Base-by-base conservation (phyloP, 257 asterid genomes). In the Jaltomata sinuosa region DNA sequence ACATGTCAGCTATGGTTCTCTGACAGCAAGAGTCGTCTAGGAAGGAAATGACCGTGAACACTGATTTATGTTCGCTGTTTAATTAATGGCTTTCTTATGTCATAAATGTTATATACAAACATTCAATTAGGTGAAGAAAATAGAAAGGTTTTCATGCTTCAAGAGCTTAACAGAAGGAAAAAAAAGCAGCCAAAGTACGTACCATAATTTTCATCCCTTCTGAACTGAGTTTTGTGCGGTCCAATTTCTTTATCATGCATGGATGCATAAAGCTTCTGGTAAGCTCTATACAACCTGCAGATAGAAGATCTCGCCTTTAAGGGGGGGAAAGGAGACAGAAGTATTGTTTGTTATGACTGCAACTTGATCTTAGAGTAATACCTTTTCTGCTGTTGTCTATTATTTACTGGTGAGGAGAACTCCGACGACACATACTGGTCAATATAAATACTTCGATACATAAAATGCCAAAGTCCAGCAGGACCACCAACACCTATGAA, bases 381-480 rank as follows among this genome's bases (percentile, higher is more conserved):
- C 99, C 97, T 93, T 84, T 97, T 97, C 89, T 92, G 98, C 88
- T 95, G 99, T 84, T 87, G 90, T 84, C 80, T 81, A 90, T 91
- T 91, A 89, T 90, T 91, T 87, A 97, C 90, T 31, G 99, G 96
- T 9, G 98, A 88, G 3, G 99, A 90, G 89, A 95, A 94, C 87
- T 95, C 98, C 77, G 99, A 97, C 3, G 99, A 88, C 80, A 97
- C 99, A 79, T 91, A 97, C 86, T 97, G 99, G 88, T 93, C 96
- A 54, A 92, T 96, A 90, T 85, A 91, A 83, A 92, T 91, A 87
- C 97, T 97, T 84, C 96, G 91, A 83, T 97, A 97, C 57, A 97
- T 89, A 90, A 97, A 97, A 92, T 97, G 99, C 99, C 99, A 97
- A 55, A 97, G 93, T 71, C 99, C 99, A 81, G 94, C 97, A 42